Percentiles rank a stretch among this genome's conserved stretches.
Evolutionary conservation across 2,329 filamentous ascomycete genomes (phyloP).

Genomic region (Cercospora zeina): DNA sequence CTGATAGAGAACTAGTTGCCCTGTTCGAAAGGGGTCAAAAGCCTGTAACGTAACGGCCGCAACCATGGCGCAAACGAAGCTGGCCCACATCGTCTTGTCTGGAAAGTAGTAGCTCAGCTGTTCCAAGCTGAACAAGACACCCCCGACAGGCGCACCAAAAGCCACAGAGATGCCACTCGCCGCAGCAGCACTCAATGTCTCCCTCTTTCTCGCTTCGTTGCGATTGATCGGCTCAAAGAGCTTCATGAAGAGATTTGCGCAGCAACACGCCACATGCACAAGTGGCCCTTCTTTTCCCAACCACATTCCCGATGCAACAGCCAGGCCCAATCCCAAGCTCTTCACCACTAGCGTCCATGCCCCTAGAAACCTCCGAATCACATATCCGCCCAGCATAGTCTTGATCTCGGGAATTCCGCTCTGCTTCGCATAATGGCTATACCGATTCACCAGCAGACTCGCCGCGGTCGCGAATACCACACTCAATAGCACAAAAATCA

Average conservation of each 20-base stretch:
- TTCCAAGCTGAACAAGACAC: slow-evolving; percentile 94
- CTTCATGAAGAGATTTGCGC: slow-evolving; percentile 91
- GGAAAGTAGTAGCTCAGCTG: slow-evolving; percentile 97
- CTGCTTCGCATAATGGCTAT: slow-evolving; percentile 85
- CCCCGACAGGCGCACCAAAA: slow-evolving; percentile 90
- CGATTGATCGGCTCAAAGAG: slow-evolving; percentile 75
- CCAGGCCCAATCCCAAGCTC: slow-evolving; percentile 82
- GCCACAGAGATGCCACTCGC: slow-evolving; percentile 91
- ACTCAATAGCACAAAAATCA: slow-evolving; percentile 82
- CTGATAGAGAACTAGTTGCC: slow-evolving; percentile 93
- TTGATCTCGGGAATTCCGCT: slow-evolving; percentile 98
- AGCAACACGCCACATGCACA: slow-evolving; percentile 96
- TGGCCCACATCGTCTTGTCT: slow-evolving; percentile 99
- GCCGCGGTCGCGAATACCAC: slow-evolving; percentile 81
- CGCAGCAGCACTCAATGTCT: slow-evolving; percentile 87
- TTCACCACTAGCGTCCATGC: slow-evolving; percentile 88
- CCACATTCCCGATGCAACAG: slow-evolving; percentile 94
- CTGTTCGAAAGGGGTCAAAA: slow-evolving; percentile 90
- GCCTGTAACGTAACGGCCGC: slow-evolving; percentile 90
- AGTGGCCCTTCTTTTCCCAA: slow-evolving; percentile 93
- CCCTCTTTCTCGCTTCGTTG: slow-evolving; percentile 93
- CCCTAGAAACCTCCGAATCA: slow-evolving; percentile 84
- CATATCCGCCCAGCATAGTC: slow-evolving; percentile 88
- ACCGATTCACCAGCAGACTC: slow-evolving; percentile 76
- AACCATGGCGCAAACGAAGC: slow-evolving; percentile 99